Evolutionary conservation across 768 basidiomycete genomes (phyloP), one percentile per base, ranked within the genome.

Genomic region (Asterophora parasitica): DNA sequence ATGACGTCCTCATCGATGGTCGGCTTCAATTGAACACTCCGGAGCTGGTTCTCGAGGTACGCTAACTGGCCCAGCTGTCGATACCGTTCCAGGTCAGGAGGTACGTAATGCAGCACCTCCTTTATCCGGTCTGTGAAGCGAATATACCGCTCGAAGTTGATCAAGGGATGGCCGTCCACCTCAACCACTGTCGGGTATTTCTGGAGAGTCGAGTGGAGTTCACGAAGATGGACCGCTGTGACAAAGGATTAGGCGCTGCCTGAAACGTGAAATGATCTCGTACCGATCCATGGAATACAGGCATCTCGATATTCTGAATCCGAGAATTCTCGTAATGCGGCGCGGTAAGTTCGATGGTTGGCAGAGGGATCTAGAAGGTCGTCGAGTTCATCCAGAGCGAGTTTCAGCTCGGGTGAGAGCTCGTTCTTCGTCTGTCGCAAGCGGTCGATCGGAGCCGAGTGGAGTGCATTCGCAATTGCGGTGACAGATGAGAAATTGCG

Each of bases 401-500:
- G 56, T 50, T 54, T 58, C 49, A 63, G 51, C 19, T 61, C 58
- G 16, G 56, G 52, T 13, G 63, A 52, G 23, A 74, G 50, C 30
- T 58, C 61, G 19, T 59, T 58, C 36, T 59, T 63, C 9, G 73
- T 72, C 37, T 64, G 53, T 17, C 56, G 57, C 26, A 76, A 58
- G n/a, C 63, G 61, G 27, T 67, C 62, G 15, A 73, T 67, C 1
- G 68, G 60, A 3, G 65, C 49, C 6, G 75, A 76, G 49, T 69
- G 62, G 17, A 77, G 58, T 7, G 73, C 74, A 9, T 61, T 65
- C 4, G 67, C 61, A 30, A 78, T 74, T 4, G 73, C 71, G 5
- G 69, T 64, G 42, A 72, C 56, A 10, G 74, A 74, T 8, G 68
- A 63, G 52, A 70, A 77, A 49, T 78, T 77, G 11, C 67, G 68